Evolutionary conservation across 768 basidiomycete species (phyloP), one percentile per base, ranked within the genome.

Genomic region (Kwoniella mangroviensis): DNA sequence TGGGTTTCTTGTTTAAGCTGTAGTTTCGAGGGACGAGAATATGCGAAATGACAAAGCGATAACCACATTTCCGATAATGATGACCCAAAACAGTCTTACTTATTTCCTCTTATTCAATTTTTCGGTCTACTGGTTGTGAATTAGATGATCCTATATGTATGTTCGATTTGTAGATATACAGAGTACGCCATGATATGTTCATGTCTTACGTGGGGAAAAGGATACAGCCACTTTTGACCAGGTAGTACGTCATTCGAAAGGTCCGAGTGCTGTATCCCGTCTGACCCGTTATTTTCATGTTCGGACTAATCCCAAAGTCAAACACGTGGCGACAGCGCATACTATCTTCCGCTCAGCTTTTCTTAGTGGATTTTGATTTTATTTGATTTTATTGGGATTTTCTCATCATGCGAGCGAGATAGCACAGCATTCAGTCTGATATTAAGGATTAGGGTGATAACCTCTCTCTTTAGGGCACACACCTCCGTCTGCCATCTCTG

Each of bases 1-100:
- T 84, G n/a, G 70, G 79, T 3, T 83, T 83, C 76, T 65, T 83
- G 57, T 82, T 84, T 74, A 80, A 79, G 64, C 65, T 82, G 63
- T 82, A 74, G 68, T 49, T 49, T 34, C 6, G 34, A 7, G 34
- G 34, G 34, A 34, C 34, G 34, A 34, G 9, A 7, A 34, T 34
- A 34, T 34, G 34, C 34, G 34, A 34, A 34, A 34, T 34, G 34
- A 34, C 34, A 34, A 34, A 34, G 34, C 0, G 34, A 34, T 34
- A 34, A 34, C 34, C 6, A 34, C 34, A 34, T 34, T 34, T 34
- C 9, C 1, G 34, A 34, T 34, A 34, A 7, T 34, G 9, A 34
- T 34, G 34, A 34, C 34, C 34, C 34, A 34, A 34, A 34, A 34
- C 34, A 34, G 34, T 34, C 34, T 34, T 34, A 34, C 34, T 34